Percentiles rank a stretch among this genome's conserved stretches.
Evolutionary conservation across 257 asterid genomes (phyloP).

Genomic region (Ligustrum vulgare): DNA sequence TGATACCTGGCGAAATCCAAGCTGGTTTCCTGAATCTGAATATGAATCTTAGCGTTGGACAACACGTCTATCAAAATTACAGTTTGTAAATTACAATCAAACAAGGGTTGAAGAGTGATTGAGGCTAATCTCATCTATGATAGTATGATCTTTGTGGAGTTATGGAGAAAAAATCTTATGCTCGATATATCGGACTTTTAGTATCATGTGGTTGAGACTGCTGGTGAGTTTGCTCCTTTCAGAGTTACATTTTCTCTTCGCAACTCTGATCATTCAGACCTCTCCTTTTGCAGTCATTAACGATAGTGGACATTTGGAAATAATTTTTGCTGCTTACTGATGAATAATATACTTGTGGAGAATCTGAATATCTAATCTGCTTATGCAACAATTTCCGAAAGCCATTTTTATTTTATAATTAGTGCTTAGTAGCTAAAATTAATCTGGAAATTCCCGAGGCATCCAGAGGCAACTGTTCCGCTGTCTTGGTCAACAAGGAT

Average conservation of each 20-base stretch:
- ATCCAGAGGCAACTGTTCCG: conserved; percentile 80
- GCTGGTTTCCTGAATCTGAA: not conserved
- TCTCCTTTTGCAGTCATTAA: not conserved
- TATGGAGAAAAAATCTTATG: not conserved
- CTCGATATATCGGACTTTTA: not conserved
- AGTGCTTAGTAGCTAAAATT: conserved; percentile 41
- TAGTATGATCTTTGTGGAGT: not conserved
- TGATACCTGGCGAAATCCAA: not conserved
- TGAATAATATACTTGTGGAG: conserved; percentile 12
- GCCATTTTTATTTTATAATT: conserved; percentile 9
- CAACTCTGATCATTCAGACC: not conserved
- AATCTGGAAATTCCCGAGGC: conserved; percentile 64
- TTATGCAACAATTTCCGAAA: conserved; percentile 12
- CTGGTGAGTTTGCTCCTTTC: not conserved
- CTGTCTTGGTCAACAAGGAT: conserved; percentile 94
- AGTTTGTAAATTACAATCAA: not conserved
- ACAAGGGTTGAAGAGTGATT: not conserved
- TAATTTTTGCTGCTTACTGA: conserved; percentile 5
- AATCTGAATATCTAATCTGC: conserved; percentile 6
- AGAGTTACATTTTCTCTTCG: not conserved
- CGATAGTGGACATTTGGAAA: not conserved
- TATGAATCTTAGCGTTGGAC: not conserved
- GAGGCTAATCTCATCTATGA: not conserved
- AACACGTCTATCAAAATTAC: not conserved
- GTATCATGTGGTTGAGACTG: not conserved